Conservation (phyloP, 352 stramenopile species). For the Hyphochytrium catenoides region DNA sequence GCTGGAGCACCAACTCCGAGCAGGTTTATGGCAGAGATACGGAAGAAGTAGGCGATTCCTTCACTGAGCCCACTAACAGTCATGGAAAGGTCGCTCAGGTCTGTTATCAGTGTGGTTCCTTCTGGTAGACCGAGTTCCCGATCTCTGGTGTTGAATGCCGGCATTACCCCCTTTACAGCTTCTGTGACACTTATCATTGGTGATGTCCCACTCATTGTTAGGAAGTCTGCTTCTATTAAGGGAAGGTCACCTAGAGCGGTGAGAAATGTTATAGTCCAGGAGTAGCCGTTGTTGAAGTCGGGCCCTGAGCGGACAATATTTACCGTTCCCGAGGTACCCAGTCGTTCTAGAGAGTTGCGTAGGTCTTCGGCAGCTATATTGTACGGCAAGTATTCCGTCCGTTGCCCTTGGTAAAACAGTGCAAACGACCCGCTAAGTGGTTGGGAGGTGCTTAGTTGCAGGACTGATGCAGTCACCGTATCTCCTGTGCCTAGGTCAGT, state of each 20-base stretch:
- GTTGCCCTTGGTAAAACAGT: conserved; percentile 56
- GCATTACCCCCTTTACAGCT: conserved; percentile 33
- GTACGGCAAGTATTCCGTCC: conserved; percentile 67
- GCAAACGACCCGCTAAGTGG: conserved; percentile 49
- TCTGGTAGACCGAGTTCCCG: conserved; percentile 54
- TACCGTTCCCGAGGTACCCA: conserved; percentile 67
- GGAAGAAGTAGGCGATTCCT: conserved; percentile 82
- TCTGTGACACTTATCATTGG: conserved; percentile 49
- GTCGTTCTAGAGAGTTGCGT: conserved; percentile 58
- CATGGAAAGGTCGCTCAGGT: conserved; percentile 54
- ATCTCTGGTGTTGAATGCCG: conserved; percentile 72
- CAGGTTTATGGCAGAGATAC: conserved; percentile 71
- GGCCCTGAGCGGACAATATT: conserved; percentile 44
- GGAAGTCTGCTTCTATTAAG: conserved; percentile 38
- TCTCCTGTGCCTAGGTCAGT: no score
- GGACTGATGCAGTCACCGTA: conserved; percentile 8
- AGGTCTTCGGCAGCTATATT: conserved; percentile 64
- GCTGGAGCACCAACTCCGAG: conserved; percentile 50
- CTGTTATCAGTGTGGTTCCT: conserved; percentile 56
- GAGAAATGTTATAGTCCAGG: conserved; percentile 77
- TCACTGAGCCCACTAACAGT: conserved; percentile 63
- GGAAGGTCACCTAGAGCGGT: conserved; percentile 63
- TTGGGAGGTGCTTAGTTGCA: conserved; percentile 32
- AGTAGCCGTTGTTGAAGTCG: conserved; percentile 73
- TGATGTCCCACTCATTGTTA: conserved; percentile 64